Evolutionary conservation across 768 basidiomycete species (phyloP).

Genomic region (Xerocomus potaroensis): DNA sequence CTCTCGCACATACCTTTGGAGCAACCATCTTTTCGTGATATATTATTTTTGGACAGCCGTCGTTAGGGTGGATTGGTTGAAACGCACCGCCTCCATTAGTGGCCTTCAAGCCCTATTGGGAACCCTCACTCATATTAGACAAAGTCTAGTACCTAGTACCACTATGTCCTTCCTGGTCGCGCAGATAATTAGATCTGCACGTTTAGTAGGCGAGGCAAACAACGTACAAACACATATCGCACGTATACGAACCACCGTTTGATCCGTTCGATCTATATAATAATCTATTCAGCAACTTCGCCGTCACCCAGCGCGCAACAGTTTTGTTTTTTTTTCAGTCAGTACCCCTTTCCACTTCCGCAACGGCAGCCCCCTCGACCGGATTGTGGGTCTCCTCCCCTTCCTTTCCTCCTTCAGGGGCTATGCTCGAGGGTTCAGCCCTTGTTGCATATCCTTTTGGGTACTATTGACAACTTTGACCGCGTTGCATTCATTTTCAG

Average conservation of each 20-base stretch:
- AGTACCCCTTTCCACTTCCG: background rate
- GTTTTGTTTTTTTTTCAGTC: no score
- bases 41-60: constrained; percentile 47
- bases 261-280: constrained; percentile 46
- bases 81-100: constrained; percentile 45
- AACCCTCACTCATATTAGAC: constrained; percentile 49
- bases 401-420: constrained; percentile 5
- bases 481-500: no score
- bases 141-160: no score
- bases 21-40: constrained; percentile 27
- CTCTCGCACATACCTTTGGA: constrained; percentile 54
- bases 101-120: constrained; percentile 49
- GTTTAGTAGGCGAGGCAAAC: constrained; percentile 6
- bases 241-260: constrained; percentile 58
- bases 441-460: no score
- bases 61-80: constrained; percentile 52
- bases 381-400: no score
- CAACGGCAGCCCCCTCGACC: constrained; percentile 4
- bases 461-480: no score
- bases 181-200: constrained; percentile 56
- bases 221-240: background rate
- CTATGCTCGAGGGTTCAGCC: no score
- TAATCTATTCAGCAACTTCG: constrained; percentile 40
- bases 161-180: constrained; percentile 65
- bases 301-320: no score